Evolutionary conservation across 768 basidiomycete genomes (phyloP), one percentile per base, ranked within the genome.

Genomic region (Tephrocybe sp.): DNA sequence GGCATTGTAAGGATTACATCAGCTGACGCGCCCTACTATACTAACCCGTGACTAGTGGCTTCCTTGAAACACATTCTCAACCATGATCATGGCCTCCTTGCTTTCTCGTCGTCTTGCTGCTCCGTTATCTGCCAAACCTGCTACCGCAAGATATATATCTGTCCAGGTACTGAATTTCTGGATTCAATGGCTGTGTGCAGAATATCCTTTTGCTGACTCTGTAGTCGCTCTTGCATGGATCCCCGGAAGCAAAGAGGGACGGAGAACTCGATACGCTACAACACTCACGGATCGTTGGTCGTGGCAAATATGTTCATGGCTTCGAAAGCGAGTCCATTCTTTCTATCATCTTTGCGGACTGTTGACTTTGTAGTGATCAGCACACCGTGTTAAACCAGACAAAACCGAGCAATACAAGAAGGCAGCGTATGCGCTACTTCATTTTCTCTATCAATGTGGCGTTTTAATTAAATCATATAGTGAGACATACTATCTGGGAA

Each of bases 251-350:
- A 39, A 88, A 90, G 70, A 76, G 79, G 61, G 90, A 85, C 39
- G 89, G 92, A 35, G 89, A 90, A 44, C 69, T 82, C 33, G 85
- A 87, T 51, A 71, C 79, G 39, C 80, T 82, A 50, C 90, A 95
- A 62, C 94, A 98, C 66, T 94, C 92, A 2, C 79, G 84, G 60
- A 70, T 95, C 7, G 87, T 99, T 35, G 96, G 91, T 31, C 76
- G 96, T 52, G 92, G 94, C 40, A 98, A 98, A 76, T 95, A 94
- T 65, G 79, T 95, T 31, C 93, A 96, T 66, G 89, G 85, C 11
- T 84, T 96, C 59, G 90, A 93, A 72, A 78, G 93, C 93, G 62
- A 61, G 85, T 52, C 13, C 68, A 44, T 19, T 17, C 12, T 20
- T 36, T 12, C 10, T 5, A 19, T 5, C 17, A 39, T 47, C 31